Evolutionary conservation across 2,329 filamentous ascomycete species (phyloP).

Genomic region (Colletotrichum gloeosporioides): DNA sequence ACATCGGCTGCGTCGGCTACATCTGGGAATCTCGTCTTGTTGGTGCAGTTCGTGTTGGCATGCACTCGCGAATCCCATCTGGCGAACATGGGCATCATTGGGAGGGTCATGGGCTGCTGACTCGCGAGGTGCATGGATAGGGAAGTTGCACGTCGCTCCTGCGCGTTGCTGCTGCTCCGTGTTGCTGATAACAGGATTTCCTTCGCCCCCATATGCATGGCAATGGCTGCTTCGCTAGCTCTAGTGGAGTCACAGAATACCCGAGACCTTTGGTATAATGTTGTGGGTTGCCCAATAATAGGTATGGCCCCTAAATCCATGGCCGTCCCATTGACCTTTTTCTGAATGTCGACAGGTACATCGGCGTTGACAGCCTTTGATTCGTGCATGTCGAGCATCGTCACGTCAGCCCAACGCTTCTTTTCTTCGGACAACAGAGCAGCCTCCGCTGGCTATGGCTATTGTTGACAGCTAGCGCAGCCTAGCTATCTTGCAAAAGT

Average conservation of each 20-base stretch:
- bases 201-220: neutral
- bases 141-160: neutral
- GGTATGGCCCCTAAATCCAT: neutral
- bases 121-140: neutral
- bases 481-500: neutral
- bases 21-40: neutral
- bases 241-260: neutral
- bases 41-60: neutral
- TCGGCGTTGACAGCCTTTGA: neutral
- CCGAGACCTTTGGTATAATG: neutral
- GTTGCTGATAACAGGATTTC: neutral
- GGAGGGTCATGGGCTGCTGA: neutral
- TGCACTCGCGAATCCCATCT: neutral
- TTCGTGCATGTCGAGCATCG: neutral
- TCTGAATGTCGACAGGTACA: neutral
- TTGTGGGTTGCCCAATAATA: neutral
- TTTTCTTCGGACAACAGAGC: neutral
- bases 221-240: neutral
- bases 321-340: neutral
- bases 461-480: neutral
- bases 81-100: neutral
- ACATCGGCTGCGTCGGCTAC: neutral
- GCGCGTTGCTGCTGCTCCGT: neutral
- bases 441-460: neutral
- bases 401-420: neutral